Evolutionary conservation across 345 rosid species (phyloP).

Genomic region (Kandelia obovata): DNA sequence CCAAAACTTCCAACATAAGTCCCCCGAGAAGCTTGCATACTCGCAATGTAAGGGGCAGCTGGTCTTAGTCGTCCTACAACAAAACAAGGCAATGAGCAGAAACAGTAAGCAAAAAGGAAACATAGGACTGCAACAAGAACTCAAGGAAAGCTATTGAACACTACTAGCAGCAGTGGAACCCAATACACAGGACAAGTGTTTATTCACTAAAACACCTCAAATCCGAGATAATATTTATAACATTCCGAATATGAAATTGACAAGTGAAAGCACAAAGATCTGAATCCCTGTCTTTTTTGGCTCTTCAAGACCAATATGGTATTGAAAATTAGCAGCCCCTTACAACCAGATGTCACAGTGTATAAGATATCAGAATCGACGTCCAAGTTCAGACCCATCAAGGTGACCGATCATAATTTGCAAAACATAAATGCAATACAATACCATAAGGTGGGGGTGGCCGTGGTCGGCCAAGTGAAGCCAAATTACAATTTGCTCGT

Average conservation of each 20-base stretch:
- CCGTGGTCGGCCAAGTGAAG: slow-evolving; percentile 84
- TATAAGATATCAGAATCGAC: too few relatives aligned
- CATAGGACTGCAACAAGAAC: background rate
- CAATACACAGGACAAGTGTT: too few relatives aligned
- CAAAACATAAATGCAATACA: slow-evolving; percentile 27
- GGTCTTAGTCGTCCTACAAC: slow-evolving; percentile 66
- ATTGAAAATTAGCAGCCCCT: too few relatives aligned
- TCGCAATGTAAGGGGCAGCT: slow-evolving; percentile 48
- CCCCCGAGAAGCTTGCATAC: slow-evolving; percentile 60
- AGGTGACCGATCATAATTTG: background rate
- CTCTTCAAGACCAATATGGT: too few relatives aligned
- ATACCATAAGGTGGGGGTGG: slow-evolving; percentile 56
- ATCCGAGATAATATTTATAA: too few relatives aligned
- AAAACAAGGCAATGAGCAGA: background rate
- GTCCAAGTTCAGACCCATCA: too few relatives aligned
- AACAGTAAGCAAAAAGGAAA: background rate
- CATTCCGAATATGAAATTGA: too few relatives aligned
- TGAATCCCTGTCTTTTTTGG: too few relatives aligned
- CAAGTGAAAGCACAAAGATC: too few relatives aligned
- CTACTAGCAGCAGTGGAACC: too few relatives aligned
- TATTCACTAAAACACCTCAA: too few relatives aligned
- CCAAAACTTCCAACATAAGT: slow-evolving; percentile 60
- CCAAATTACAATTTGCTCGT: slow-evolving; percentile 93
- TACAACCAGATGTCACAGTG: too few relatives aligned
- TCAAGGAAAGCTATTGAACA: background rate